These are phyloP conservation scores for Spathaspora sp. DNA, from an alignment of 805 yeast species.

Conservation along the genomic window DNA sequence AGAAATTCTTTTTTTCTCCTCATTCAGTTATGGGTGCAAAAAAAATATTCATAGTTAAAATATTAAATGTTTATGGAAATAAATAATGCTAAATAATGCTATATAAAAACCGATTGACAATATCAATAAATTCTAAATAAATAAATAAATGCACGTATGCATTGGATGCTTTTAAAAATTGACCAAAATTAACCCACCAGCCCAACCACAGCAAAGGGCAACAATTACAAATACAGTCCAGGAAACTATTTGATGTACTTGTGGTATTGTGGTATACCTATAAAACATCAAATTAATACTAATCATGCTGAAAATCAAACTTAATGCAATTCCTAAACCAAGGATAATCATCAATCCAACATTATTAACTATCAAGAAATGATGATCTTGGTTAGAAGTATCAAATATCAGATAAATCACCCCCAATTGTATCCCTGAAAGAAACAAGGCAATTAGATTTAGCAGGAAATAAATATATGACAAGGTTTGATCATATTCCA, in stretches of 20 bases:
- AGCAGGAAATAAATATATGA: conserved; percentile 35
- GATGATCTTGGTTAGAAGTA: conserved; percentile 18
- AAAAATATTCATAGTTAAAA: neutral
- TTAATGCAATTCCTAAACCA: conserved; percentile 27
- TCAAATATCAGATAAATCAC: conserved; percentile 29
- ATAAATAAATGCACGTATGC: neutral
- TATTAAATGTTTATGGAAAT: neutral
- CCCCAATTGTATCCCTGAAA: conserved; percentile 38
- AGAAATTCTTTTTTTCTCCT: neutral
- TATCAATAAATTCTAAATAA: neutral
- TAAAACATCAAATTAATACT: conserved; percentile 32
- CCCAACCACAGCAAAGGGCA: conserved; percentile 13
- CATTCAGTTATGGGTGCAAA: neutral
- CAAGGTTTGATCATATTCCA: conserved; percentile 34
- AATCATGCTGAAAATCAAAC: conserved; percentile 30
- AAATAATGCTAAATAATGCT: neutral
- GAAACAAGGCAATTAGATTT: conserved; percentile 30
- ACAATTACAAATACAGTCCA: conserved; percentile 13
- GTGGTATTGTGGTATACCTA: conserved; percentile 26
- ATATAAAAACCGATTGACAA: neutral
- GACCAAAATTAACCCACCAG: conserved; percentile 6
- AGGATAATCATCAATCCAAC: conserved; percentile 29
- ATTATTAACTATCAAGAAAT: conserved; percentile 26
- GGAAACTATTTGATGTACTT: conserved; percentile 13
- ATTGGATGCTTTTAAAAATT: conserved; percentile 4